Percentiles rank a stretch among this genome's conserved stretches.
Evolutionary conservation across 2,329 filamentous ascomycete genomes (phyloP).

Genomic region (Sclerotinia borealis): DNA sequence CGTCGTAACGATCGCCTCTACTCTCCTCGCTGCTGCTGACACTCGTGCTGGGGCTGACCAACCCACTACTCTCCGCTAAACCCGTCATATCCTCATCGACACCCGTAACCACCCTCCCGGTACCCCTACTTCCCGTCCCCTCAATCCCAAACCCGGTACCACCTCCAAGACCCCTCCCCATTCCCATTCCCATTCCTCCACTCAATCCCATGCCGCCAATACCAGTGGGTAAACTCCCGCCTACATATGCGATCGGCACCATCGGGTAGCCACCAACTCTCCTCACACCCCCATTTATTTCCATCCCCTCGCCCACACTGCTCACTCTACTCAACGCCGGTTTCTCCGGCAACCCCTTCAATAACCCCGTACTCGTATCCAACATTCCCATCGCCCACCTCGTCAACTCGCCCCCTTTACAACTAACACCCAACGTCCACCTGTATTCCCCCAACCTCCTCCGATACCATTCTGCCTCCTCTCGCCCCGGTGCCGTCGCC

Average conservation of each 20-base stretch:
- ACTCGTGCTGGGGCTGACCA: constrained; percentile 32
- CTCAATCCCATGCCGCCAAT: neutral
- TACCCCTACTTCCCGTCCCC: neutral
- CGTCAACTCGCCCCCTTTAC: constrained; percentile 52
- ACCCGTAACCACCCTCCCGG: constrained; percentile 18
- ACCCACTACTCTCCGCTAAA: constrained; percentile 25
- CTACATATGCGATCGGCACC: neutral
- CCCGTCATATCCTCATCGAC: constrained; percentile 22
- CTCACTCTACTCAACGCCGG: constrained; percentile 54
- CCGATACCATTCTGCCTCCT: constrained; percentile 91
- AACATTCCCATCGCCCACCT: constrained; percentile 74
- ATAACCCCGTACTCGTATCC: constrained; percentile 62
- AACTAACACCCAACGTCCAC: constrained; percentile 87
- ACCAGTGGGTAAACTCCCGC: neutral
- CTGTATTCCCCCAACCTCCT: constrained; percentile 80
- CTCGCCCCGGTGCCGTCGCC: constrained; percentile 78
- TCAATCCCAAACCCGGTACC: constrained; percentile 6
- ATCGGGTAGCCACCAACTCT: constrained; percentile 2
- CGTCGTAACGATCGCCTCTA: constrained; percentile 16
- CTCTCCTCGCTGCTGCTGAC: constrained; percentile 26
- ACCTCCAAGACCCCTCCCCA: neutral
- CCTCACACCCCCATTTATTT: neutral
- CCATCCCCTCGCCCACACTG: constrained; percentile 22
- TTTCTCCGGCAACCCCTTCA: constrained; percentile 66
- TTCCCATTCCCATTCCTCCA: neutral